Evolutionary conservation across 164 flowering plant species (phyloP), one percentile per base, ranked within the genome.

Genomic region (Nymphaea colorata): DNA sequence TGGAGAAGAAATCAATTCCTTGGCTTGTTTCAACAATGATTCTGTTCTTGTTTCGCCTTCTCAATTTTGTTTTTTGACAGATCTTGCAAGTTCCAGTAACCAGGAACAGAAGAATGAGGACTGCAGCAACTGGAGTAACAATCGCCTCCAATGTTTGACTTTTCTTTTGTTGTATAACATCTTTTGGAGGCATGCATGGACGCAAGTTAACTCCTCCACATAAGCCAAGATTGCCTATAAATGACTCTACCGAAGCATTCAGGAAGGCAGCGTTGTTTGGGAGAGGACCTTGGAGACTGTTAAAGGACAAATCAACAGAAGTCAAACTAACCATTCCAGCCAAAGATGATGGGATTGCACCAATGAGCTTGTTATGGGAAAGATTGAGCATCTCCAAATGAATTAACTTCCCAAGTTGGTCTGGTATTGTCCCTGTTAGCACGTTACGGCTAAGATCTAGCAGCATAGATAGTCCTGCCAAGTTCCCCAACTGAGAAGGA

Each of bases 361-460:
- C 91, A 0, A 83, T 73, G 43, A 87, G 76, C 59, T 75, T 57
- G 77, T 85, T 87, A 65, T 76, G 77, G 4, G 91, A 85, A 43
- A 85, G 69, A 70, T 87, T 79, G 43, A 87, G 77, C n/a, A 15
- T 66, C 65, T 81, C 82, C 63, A 85, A 68, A 6, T 60, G 14
- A 2, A 43, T 59, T 16, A 88, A 78, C 73, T 75, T 78, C 3
- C 42, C 74, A 3, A 88, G 63, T 64, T 62, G 67, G 15, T 43
- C 44, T 15, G 91, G 91, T 2, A 88, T 81, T 15, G 65, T 0
- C 59, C 91, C 89, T 2, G 83, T 73, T 4, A 88, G 73, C 2
- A 67, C 73, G 72, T 88, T 88, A 69, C 76, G 68, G 72, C 89
- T 84, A 15, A 86, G 80, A 66, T 88, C 88, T 44, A 88, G 67